Conservation (phyloP, 768 basidiomycete genomes). For the Lactifluus rugatus region DNA sequence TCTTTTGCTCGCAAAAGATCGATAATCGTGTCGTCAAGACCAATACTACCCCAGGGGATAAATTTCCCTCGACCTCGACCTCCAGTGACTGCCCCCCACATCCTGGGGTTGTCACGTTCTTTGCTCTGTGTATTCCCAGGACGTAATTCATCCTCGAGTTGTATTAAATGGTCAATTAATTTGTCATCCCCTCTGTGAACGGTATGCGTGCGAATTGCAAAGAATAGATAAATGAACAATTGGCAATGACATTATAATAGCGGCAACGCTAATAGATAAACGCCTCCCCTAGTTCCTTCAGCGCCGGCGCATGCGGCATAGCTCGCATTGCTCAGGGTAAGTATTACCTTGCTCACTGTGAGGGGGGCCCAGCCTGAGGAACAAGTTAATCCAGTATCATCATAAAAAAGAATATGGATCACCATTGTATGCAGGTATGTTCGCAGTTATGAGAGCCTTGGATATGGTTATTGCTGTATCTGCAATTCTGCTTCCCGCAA, state of each 20-base stretch:
- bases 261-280: background rate
- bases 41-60: too few relatives aligned
- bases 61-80: background rate
- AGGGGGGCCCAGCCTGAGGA: slow-evolving; percentile 3
- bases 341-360: background rate
- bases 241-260: background rate
- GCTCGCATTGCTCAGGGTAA: slow-evolving; percentile 6
- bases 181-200: too few relatives aligned
- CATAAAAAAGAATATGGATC: background rate
- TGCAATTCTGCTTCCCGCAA: slow-evolving; percentile 3
- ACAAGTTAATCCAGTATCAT: background rate
- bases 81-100: background rate
- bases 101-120: slow-evolving; percentile 2
- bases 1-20: background rate
- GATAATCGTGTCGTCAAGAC: background rate
- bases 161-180: background rate
- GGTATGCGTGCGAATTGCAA: background rate
- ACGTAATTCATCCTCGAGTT: background rate
- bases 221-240: background rate
- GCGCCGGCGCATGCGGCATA: background rate
- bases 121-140: background rate
- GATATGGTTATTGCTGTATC: slow-evolving; percentile 6
- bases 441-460: background rate
- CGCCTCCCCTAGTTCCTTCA: background rate
- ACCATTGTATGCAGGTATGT: background rate